Percentiles rank a stretch among this genome's conserved stretches.
phyloP scores from a whole-genome alignment of 2,329 filamentous ascomycete genomes.

The Trematosphaeria pertusa region DNA sequence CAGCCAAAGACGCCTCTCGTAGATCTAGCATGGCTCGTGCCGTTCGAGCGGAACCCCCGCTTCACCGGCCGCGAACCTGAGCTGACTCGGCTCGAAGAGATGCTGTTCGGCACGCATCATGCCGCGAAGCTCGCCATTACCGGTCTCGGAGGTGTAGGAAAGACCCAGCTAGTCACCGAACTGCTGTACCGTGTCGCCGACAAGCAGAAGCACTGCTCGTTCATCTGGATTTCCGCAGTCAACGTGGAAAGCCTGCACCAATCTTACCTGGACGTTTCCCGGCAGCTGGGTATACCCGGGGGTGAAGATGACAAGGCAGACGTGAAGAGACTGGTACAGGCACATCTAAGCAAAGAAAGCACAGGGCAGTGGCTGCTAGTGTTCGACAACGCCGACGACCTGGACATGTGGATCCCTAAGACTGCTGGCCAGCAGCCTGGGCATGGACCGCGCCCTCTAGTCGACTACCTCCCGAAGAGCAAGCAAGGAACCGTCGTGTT shows the following conservation, averaged over 20 bases:
- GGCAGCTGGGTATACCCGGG: slow-evolving; percentile 15
- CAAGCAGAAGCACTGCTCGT: slow-evolving; percentile 22
- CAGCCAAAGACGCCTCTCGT: slow-evolving; percentile 8
- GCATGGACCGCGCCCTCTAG: background rate
- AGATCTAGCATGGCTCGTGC: background rate
- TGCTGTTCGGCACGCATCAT: background rate
- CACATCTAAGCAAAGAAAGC: slow-evolving; percentile 2
- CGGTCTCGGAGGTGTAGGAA: slow-evolving; percentile 25
- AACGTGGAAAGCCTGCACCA: slow-evolving; percentile 28
- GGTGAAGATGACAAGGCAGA: slow-evolving; percentile 5
- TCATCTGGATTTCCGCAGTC: slow-evolving; percentile 35
- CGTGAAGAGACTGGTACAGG: slow-evolving; percentile 5
- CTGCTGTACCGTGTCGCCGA: slow-evolving; percentile 28
- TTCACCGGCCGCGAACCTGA: background rate
- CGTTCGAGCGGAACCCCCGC: background rate
- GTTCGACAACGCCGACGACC: background rate
- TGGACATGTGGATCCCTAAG: background rate
- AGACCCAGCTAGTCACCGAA: slow-evolving; percentile 21
- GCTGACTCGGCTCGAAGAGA: background rate
- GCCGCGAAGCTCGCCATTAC: background rate
- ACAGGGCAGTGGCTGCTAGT: slow-evolving; percentile 5
- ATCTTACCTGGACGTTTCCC: slow-evolving; percentile 7
- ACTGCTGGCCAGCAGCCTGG: no score
- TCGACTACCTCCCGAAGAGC: slow-evolving; percentile 14
- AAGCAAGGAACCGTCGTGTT: slow-evolving; percentile 12